These are phyloP conservation scores for Rhinocladiella mackenziei DNA, from an alignment of 2,329 filamentous ascomycete genomes.

Conservation along the genomic window DNA sequence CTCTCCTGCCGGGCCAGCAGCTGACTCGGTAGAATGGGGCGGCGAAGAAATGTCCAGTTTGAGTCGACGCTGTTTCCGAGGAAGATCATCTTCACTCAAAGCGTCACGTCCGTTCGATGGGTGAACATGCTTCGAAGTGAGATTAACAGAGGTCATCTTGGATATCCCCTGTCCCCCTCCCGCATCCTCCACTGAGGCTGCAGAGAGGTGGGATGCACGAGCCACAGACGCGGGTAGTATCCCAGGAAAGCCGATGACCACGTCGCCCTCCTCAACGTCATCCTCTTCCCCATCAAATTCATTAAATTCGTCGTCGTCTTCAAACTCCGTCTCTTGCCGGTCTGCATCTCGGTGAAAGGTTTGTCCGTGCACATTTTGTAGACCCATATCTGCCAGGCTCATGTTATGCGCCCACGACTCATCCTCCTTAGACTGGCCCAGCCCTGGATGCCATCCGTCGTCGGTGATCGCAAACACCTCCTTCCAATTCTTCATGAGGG, in stretches of 20 bases:
- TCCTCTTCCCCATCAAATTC: constrained; percentile 11
- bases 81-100: constrained; percentile 11
- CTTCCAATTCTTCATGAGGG: constrained; percentile 46
- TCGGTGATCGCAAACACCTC: constrained; percentile 37
- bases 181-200: not conserved
- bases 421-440: constrained; percentile 11
- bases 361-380: constrained; percentile 18
- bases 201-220: not conserved
- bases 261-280: constrained; percentile 3
- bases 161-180: too few relatives aligned
- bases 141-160: too few relatives aligned
- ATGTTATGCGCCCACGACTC: constrained; percentile 31
- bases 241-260: not conserved
- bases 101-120: too few relatives aligned
- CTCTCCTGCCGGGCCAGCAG: constrained; percentile 4
- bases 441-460: constrained; percentile 17
- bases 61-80: constrained; percentile 17
- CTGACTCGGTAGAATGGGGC: constrained; percentile 5
- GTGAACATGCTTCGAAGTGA: not conserved
- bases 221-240: not conserved
- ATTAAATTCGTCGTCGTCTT: constrained; percentile 12
- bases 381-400: constrained; percentile 29
- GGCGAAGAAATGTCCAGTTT: constrained; percentile 10
- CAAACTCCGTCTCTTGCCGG: constrained; percentile 6
- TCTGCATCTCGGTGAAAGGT: constrained; percentile 8